Evolutionary conservation across 2,329 filamentous ascomycete genomes (phyloP).

Genomic region (Talaromyces amestolkiae): DNA sequence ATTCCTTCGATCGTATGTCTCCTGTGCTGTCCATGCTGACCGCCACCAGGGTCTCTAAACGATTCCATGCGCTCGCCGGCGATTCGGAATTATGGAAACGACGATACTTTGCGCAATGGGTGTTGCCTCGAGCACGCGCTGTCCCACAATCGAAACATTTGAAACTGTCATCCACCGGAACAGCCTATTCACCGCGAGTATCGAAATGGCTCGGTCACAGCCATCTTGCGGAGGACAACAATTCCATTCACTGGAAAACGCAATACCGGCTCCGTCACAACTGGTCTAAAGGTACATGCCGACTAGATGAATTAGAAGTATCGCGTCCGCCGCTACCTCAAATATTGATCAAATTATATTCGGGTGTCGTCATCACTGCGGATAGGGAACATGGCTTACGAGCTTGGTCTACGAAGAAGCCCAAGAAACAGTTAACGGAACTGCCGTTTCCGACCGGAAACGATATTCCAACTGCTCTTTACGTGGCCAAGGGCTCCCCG

Average conservation of each 20-base stretch:
- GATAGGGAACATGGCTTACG: constrained; percentile 68
- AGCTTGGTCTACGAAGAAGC: constrained; percentile 70
- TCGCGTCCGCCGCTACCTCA: constrained; percentile 55
- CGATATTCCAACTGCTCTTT: constrained; percentile 59
- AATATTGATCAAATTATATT: constrained; percentile 71
- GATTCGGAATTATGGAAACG: constrained; percentile 91
- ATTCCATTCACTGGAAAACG: constrained; percentile 73
- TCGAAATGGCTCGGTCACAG: constrained; percentile 63
- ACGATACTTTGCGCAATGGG: constrained; percentile 83
- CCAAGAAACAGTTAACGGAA: constrained; percentile 58
- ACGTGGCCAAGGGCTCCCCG: constrained; percentile 25
- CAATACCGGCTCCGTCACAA: constrained; percentile 88
- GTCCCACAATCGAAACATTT: constrained; percentile 64
- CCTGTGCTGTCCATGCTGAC: constrained; percentile 10
- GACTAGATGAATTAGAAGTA: constrained; percentile 72
- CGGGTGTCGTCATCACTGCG: constrained; percentile 74
- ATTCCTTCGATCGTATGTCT: background rate
- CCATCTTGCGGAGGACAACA: constrained; percentile 52
- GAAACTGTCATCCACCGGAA: constrained; percentile 31
- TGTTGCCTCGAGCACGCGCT: constrained; percentile 73
- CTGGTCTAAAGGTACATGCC: constrained; percentile 80
- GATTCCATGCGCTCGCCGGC: constrained; percentile 67
- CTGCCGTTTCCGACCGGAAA: constrained; percentile 52
- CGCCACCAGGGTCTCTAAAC: constrained; percentile 57
- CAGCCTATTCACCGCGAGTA: constrained; percentile 54